A percentile compares a stretch with the other conserved stretches of the same genome.
Conservation (phyloP, 305 asterid genomes). For the Ruellia speciosa region DNA sequence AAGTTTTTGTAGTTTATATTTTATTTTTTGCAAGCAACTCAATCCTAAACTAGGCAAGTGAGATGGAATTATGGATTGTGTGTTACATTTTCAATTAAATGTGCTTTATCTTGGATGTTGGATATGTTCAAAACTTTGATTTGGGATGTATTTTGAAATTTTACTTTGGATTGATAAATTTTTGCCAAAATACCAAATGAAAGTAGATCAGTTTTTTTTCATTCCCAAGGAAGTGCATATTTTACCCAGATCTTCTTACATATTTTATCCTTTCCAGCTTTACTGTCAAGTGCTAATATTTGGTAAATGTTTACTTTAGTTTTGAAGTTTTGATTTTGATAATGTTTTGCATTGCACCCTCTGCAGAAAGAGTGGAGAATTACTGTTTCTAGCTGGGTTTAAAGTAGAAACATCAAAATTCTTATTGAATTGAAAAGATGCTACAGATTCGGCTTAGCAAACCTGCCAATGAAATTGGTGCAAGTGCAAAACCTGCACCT, state of each 20-base stretch:
- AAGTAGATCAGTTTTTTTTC: too few species aligned
- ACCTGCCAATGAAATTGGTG: constrained; percentile 61
- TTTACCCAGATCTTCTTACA: background rate
- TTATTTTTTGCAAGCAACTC: too few species aligned
- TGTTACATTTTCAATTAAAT: too few species aligned
- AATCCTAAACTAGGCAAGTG: too few species aligned
- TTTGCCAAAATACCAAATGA: too few species aligned
- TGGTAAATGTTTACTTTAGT: background rate
- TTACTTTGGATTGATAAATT: too few species aligned
- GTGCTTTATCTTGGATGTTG: too few species aligned
- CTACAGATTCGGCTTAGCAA: constrained; percentile 85
- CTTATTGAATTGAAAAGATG: constrained; percentile 31
- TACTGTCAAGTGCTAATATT: background rate
- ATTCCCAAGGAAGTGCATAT: background rate
- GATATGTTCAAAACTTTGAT: too few species aligned
- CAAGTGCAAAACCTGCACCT: constrained; percentile 41
- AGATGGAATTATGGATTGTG: too few species aligned
- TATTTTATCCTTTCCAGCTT: background rate
- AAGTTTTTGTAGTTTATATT: too few species aligned
- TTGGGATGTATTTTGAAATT: too few species aligned
- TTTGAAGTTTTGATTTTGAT: background rate
- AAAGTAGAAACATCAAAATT: background rate
- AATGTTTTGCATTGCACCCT: too few species aligned
- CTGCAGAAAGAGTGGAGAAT: background rate
- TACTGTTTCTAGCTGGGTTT: background rate